Evolutionary conservation across 768 basidiomycete genomes (phyloP), one percentile per base, ranked within the genome.

Genomic region (Hypholoma sublateritium): DNA sequence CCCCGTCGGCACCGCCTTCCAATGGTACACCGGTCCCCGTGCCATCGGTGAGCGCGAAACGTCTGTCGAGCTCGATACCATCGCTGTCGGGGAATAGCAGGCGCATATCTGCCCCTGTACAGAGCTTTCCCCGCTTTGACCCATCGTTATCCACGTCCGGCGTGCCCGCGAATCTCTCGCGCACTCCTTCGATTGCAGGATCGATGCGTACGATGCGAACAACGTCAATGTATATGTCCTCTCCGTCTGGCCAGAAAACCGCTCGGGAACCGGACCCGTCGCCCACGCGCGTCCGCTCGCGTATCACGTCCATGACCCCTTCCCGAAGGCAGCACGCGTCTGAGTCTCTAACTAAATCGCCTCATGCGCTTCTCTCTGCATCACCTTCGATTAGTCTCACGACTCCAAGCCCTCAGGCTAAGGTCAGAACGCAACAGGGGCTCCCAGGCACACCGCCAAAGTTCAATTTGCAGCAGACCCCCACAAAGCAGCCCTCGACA

Each of bases 11-110:
- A 5, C 42, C n/a, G 17, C 53, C 53, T 24, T 22, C 78, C n/a
- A 83, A 82, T 65, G 78, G 78, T 32, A 80, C 80, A 1, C 79
- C 83, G 9, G 67, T 80, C 39, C 80, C 66, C 24, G 47, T 60
- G 21, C 61, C 63, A 1, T 59, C 64, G 22, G 57, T 58, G 22
- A 57, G 61, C 24, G 65, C 72, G 17, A 81, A 78, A 62, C 72
- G 75, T 21, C 50, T 73, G 53, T 71, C 74, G 2, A 65, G 64
- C 14, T 74, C 78, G 6, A 74, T 73, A 39, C 73, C 79, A 7
- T 71, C 74, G 28, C 62, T 74, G 3, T 57, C 72, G 35, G 72
- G 74, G 37, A 69, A 64, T 55, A 61, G 46, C 42, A 72, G 76
- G 16, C 71, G 76, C 16, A 72, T 71, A 37, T 77, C 80, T 2